Percentiles rank a stretch among this genome's conserved stretches.
Evolutionary conservation across 495 filamentous ascomycete genomes (phyloP).

Genomic region (Lineolata rhizophorae): DNA sequence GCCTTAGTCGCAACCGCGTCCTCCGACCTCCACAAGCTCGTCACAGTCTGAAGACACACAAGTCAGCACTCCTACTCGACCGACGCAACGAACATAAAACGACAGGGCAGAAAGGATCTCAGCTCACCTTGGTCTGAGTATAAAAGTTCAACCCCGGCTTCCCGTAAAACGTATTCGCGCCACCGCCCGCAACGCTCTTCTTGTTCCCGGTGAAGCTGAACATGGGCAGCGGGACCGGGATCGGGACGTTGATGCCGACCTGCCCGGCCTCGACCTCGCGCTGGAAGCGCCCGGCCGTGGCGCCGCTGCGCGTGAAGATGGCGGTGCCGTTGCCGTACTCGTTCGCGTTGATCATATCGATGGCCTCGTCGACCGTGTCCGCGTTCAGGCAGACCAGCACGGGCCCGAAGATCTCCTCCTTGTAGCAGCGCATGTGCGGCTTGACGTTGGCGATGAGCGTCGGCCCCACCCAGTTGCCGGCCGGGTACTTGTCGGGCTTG

Average conservation of each 20-base stretch:
- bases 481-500: constrained; percentile 80
- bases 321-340: constrained; percentile 51
- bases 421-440: constrained; percentile 82
- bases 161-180: constrained; percentile 89
- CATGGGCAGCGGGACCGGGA: constrained; percentile 66
- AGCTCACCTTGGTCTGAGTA: constrained; percentile 37
- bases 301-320: constrained; percentile 42
- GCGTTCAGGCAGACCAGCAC: constrained; percentile 74
- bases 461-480: constrained; percentile 86
- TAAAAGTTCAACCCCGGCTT: constrained; percentile 83
- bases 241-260: constrained; percentile 51
- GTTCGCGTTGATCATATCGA: constrained; percentile 41
- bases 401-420: constrained; percentile 91
- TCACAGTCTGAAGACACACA: constrained; percentile 70
- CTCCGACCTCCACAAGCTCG: constrained; percentile 68
- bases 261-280: constrained; percentile 59
- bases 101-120: no score
- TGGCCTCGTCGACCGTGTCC: constrained; percentile 61
- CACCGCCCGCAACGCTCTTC: constrained; percentile 81
- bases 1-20: constrained; percentile 68
- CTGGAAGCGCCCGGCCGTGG: constrained; percentile 40
- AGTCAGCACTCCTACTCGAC: not conserved
- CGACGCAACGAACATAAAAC: not conserved
- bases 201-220: constrained; percentile 98
- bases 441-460: constrained; percentile 92